Evolutionary conservation across 2,329 filamentous ascomycete species (phyloP).

Genomic region (Fusarium duplospermum): DNA sequence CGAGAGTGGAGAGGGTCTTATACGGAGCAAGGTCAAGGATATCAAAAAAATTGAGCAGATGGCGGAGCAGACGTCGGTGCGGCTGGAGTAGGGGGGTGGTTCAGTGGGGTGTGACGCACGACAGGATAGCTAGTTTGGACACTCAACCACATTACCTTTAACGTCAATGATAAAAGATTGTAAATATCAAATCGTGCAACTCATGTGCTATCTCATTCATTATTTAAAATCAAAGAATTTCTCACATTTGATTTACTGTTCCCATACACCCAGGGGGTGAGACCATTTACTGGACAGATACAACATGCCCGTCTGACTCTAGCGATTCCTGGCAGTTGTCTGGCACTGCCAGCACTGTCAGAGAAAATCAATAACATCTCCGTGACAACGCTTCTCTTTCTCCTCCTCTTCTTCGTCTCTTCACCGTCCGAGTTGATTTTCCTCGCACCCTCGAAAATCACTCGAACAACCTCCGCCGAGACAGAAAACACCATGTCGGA

Average conservation of each 20-base stretch:
- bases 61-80: not conserved
- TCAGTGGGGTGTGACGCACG: not conserved
- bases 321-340: not conserved
- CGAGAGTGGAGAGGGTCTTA: not conserved
- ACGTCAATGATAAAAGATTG: not conserved
- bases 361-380: not conserved
- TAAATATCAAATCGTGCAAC: not conserved
- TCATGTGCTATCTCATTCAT: not conserved
- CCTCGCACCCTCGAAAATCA: not conserved
- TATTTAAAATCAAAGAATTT: not conserved
- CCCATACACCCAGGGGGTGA: not conserved
- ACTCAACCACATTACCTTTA: not conserved
- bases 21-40: not conserved
- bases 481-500: not conserved
- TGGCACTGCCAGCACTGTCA: not conserved
- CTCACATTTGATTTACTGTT: not conserved
- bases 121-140: not conserved
- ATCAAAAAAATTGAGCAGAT: not conserved
- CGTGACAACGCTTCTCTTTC: not conserved
- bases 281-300: not conserved
- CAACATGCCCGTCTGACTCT: not conserved
- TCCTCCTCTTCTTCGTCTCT: not conserved
- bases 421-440: not conserved
- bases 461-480: not conserved
- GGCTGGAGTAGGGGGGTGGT: not conserved